A percentile compares a stretch with the other conserved stretches of the same genome.
These are phyloP conservation scores for Ophiostoma sp. DNA, from an alignment of 2,329 filamentous ascomycete genomes.

Conservation along the genomic window DNA sequence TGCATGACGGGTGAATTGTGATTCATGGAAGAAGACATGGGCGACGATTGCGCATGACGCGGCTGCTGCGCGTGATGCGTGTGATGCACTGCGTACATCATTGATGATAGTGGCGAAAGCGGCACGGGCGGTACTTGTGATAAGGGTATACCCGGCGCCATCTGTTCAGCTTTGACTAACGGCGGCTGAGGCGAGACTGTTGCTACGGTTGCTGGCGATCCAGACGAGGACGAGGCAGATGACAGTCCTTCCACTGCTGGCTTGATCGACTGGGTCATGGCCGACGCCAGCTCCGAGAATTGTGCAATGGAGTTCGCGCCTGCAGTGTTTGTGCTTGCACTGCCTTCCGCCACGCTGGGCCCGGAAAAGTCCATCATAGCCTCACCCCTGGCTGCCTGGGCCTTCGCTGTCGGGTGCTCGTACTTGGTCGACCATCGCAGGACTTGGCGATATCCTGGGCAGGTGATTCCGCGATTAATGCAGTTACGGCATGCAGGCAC, in stretches of 20 bases:
- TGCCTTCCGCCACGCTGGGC: background rate
- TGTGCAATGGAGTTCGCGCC: conserved; percentile 10
- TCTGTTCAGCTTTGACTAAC: conserved; percentile 11
- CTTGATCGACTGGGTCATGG: conserved; percentile 21
- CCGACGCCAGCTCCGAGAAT: conserved; percentile 22
- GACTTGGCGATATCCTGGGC: conserved; percentile 33
- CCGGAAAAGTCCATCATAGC: background rate
- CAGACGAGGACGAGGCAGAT: background rate
- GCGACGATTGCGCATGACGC: background rate
- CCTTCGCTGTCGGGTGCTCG: conserved; percentile 28
- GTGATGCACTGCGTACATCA: background rate
- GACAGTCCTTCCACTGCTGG: background rate
- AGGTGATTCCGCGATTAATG: conserved; percentile 31
- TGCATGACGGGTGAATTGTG: background rate
- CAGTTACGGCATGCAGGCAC: conserved; percentile 32
- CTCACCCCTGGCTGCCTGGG: conserved; percentile 8
- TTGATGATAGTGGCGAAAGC: background rate
- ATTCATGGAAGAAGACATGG: background rate
- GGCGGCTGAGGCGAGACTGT: background rate
- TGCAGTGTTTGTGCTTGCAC: background rate
- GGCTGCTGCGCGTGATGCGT: background rate
- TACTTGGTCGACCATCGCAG: conserved; percentile 43
- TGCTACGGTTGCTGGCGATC: background rate
- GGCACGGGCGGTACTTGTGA: conserved; percentile 12
- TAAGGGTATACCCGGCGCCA: background rate